Evolutionary conservation across 805 yeast genomes (phyloP).

Genomic region (Limtongozyma cylindracea): DNA sequence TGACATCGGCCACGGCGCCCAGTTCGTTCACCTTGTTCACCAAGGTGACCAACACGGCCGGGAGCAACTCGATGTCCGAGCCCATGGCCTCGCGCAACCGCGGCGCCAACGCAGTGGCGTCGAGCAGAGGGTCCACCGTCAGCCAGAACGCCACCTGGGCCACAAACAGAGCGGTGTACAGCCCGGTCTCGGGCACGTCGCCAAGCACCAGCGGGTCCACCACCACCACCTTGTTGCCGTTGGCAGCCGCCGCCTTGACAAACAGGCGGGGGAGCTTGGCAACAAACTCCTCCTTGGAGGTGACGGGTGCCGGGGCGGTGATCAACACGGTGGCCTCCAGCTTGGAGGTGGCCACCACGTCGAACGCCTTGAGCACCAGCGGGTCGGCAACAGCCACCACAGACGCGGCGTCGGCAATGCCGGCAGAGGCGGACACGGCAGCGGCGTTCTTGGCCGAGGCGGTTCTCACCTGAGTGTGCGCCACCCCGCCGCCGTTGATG

Average conservation of each 20-base stretch:
- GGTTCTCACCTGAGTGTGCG: constrained; percentile 37
- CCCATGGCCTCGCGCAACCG: constrained; percentile 9
- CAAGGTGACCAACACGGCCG: too few relatives aligned
- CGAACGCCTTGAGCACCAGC: constrained; percentile 26
- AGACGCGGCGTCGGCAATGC: constrained; percentile 34
- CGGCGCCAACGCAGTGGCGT: constrained; percentile 29
- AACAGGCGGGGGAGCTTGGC: constrained; percentile 25
- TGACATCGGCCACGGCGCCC: constrained; percentile 3
- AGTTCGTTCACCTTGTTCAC: constrained; percentile 4
- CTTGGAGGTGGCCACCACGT: constrained; percentile 34
- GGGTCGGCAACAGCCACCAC: constrained; percentile 37
- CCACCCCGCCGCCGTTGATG: constrained; percentile 42
- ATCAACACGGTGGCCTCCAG: constrained; percentile 26
- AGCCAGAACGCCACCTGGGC: constrained; percentile 68
- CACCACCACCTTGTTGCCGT: constrained; percentile 23
- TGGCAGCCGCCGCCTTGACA: constrained; percentile 24
- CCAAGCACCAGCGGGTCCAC: constrained; percentile 40
- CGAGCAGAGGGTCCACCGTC: constrained; percentile 31
- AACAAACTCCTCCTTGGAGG: constrained; percentile 16
- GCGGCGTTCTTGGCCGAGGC: constrained; percentile 1
- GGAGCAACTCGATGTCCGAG: constrained; percentile 7
- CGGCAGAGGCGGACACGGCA: constrained; percentile 1
- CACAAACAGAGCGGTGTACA: constrained; percentile 48
- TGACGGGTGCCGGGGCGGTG: too few relatives aligned
- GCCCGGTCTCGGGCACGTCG: constrained; percentile 39